phyloP scores from a whole-genome alignment of 1,284 basidiomycete species.

The Phellopilus nigrolimitatus region DNA sequence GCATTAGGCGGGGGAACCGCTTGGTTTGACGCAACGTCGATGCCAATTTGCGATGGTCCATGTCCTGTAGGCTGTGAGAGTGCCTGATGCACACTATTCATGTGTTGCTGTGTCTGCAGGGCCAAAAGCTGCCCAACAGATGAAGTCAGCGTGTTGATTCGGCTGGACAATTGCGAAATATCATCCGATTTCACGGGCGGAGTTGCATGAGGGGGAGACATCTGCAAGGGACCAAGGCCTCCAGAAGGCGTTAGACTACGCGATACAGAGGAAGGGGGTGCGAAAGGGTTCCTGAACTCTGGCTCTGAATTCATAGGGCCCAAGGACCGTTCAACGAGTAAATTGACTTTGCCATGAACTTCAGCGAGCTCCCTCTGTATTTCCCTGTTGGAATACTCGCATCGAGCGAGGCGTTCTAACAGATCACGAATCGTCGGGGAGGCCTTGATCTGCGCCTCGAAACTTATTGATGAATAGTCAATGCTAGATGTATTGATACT shows the following conservation, averaged over 20 bases:
- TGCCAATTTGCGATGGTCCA: slow-evolving; percentile 29
- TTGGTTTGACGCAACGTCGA: slow-evolving; percentile 40
- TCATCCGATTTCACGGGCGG: slow-evolving; percentile 51
- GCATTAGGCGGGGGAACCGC: slow-evolving; percentile 35
- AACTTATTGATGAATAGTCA: slow-evolving; percentile 39
- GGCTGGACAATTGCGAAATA: slow-evolving; percentile 72
- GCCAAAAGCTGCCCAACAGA: slow-evolving; percentile 84
- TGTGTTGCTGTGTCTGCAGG: slow-evolving; percentile 66
- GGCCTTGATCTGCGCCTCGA: slow-evolving; percentile 67
- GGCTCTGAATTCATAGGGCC: slow-evolving; percentile 40
- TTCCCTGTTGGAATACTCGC: slow-evolving; percentile 65
- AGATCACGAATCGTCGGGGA: slow-evolving; percentile 75
- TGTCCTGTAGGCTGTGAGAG: slow-evolving; percentile 32
- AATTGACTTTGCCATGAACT: slow-evolving; percentile 70
- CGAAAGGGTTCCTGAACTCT: slow-evolving; percentile 78
- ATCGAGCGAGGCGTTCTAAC: slow-evolving; percentile 67
- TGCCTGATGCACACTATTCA: slow-evolving; percentile 41
- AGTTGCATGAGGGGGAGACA: slow-evolving; percentile 62
- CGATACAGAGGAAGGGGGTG: slow-evolving; percentile 32
- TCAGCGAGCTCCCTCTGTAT: slow-evolving; percentile 72
- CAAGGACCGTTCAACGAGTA: slow-evolving; percentile 66
- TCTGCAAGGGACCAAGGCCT: slow-evolving; percentile 54
- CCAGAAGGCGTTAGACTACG: slow-evolving; percentile 33
- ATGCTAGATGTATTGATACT: slow-evolving; percentile 48
- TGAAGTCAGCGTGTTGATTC: slow-evolving; percentile 75